phyloP scores from a whole-genome alignment of 2,329 filamentous ascomycete genomes.

The Fusarium phyllophilum region DNA sequence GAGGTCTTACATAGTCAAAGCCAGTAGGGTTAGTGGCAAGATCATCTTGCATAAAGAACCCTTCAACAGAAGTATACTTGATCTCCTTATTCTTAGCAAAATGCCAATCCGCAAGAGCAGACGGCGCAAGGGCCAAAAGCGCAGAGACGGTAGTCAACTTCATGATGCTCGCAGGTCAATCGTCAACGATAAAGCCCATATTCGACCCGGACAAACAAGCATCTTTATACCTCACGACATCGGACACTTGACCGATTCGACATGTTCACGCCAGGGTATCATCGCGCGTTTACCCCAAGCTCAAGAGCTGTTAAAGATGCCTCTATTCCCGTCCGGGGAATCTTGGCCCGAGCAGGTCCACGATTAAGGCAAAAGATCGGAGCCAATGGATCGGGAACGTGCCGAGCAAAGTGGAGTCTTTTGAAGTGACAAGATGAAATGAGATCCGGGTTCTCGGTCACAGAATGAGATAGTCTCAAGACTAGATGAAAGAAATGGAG shows the following conservation, averaged over 20 bases:
- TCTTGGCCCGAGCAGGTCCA: constrained; percentile 25
- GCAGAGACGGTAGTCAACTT: constrained; percentile 46
- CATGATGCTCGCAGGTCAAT: constrained; percentile 39
- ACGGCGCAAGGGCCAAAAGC: constrained; percentile 45
- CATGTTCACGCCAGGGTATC: constrained; percentile 6
- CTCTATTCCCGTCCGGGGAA: constrained; percentile 11
- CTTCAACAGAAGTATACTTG: constrained; percentile 68
- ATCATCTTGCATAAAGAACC: constrained; percentile 74
- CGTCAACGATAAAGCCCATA: not conserved
- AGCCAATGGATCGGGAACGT: constrained; percentile 48
- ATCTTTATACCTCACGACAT: constrained; percentile 15
- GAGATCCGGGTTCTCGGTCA: constrained; percentile 27
- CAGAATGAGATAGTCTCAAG: not conserved
- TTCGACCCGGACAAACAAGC: not conserved
- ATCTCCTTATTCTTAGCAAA: constrained; percentile 55
- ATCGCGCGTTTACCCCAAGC: constrained; percentile 16
- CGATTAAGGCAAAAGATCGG: constrained; percentile 15
- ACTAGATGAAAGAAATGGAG: not conserved
- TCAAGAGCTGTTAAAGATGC: not conserved
- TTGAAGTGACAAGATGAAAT: not conserved
- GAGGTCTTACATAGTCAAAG: constrained; percentile 70
- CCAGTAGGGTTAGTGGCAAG: constrained; percentile 61
- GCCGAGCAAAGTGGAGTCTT: constrained; percentile 26
- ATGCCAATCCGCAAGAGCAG: constrained; percentile 46
- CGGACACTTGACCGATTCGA: not conserved